Base-by-base conservation (phyloP, 2,329 filamentous ascomycete species). In the Aspergillus carbonarius region DNA sequence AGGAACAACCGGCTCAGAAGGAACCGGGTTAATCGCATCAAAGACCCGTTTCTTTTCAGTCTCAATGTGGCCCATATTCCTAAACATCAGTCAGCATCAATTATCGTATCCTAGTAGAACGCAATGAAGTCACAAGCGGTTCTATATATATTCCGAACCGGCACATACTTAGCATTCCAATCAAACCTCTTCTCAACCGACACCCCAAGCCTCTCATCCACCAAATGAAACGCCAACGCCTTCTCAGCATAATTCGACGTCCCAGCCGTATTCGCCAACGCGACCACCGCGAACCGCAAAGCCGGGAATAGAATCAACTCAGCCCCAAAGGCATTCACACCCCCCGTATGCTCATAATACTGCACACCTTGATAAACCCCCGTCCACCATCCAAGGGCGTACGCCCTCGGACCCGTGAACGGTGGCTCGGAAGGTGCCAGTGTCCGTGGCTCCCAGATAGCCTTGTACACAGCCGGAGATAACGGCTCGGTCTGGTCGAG, bases 241-340 rank as follows among this genome's bases (percentile, higher is more conserved):
- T 63, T 50, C 20, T 72, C 75, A 46, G 61, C 73, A 2, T 60
- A 59, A 47, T 78, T 79, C 2, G 76, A 76, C 3, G 74, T 76
- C 5, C 66, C 12, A 8, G 73, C 76, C 20, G 78, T 81, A 55
- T 84, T 85, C 1, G 66, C 76, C 60, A 83, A 68, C 15, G 72
- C 64, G 4, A 79, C 74, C 10, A 81, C 66, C 3, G 78, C 79
- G 60, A 74, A 83, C 5, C 75, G 69, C 18, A 76, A 56, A 10
- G 74, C 72, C 0, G 82, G 81, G 47, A 83, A 70, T 64, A 81
- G 68, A 50, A 76, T 76, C 18, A 81, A 66, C 30, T 74, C 61
- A 48, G 81, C 75, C 0, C 79, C 80, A 37, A 72, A 70, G 60
- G 82, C 82, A 20, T 74, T 72, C 27, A 68, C 70, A 1, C 73